A percentile compares a stretch with the other conserved stretches of the same genome.
Evolutionary conservation across 306 rosid species (phyloP).

Genomic region (Vachellia pachyceras): DNA sequence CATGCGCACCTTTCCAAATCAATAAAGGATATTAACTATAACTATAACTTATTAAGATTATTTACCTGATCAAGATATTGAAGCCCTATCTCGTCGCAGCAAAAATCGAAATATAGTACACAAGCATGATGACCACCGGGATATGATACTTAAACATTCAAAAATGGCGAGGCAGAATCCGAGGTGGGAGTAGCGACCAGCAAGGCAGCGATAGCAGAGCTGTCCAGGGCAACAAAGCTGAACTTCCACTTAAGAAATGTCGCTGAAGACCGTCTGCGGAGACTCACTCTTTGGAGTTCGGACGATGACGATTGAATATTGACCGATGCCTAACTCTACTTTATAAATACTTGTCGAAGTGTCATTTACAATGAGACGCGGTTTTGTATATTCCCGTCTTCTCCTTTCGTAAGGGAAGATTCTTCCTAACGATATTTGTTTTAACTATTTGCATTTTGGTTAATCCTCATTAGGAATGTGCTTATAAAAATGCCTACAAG

Average conservation of each 20-base stretch:
- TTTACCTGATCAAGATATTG: slow-evolving; percentile 38
- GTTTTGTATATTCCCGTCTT: slow-evolving; percentile 26
- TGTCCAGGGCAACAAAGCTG: slow-evolving; percentile 19
- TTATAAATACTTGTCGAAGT: not conserved
- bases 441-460: slow-evolving; percentile 4
- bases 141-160: not conserved
- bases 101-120: not conserved
- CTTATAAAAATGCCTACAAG: not conserved
- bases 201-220: slow-evolving; percentile 1
- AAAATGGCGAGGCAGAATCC: not conserved
- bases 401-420: slow-evolving; percentile 29
- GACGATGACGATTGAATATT: slow-evolving; percentile 16
- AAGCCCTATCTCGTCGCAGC: slow-evolving; percentile 42
- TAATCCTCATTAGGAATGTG: not conserved
- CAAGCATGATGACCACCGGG: not conserved
- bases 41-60: not conserved
- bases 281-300: not conserved
- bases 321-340: not conserved
- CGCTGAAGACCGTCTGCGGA: slow-evolving; percentile 3
- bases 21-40: too few relatives aligned
- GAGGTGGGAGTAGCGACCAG: slow-evolving; percentile 5
- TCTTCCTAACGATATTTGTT: not conserved
- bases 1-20: too few relatives aligned
- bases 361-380: slow-evolving; percentile 32
- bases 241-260: slow-evolving; percentile 28